Conservation (phyloP, 2,329 filamentous ascomycete species). For the Chaetomiaceae sp. region DNA sequence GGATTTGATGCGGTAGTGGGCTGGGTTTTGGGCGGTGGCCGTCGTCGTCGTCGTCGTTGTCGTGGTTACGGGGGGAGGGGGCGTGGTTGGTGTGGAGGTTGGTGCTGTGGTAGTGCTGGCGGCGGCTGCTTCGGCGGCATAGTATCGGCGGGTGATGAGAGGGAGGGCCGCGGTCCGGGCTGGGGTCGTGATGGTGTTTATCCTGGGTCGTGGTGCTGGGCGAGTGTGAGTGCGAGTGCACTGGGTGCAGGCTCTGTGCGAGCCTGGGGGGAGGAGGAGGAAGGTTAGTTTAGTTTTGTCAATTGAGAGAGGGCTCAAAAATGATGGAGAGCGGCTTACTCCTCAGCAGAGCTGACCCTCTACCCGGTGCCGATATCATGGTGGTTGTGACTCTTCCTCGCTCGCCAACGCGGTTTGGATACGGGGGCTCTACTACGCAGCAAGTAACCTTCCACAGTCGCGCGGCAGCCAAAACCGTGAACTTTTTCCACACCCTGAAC, state of each 20-base stretch:
- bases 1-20: conserved; percentile 48
- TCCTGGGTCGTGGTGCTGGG: conserved; percentile 2
- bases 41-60: conserved; percentile 30
- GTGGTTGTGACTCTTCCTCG: conserved; percentile 13
- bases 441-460: conserved; percentile 1
- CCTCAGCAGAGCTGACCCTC: conserved; percentile 49
- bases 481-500: conserved; percentile 29
- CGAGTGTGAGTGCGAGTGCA: conserved; percentile 33
- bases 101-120: conserved; percentile 18
- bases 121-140: conserved; percentile 33
- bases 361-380: conserved; percentile 54
- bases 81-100: conserved; percentile 19
- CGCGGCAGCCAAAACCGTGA: conserved; percentile 19
- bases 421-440: too few species aligned
- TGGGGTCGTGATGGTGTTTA: not conserved
- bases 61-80: conserved; percentile 23
- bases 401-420: conserved; percentile 3
- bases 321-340: conserved; percentile 34
- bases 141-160: conserved; percentile 24
- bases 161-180: conserved; percentile 5
- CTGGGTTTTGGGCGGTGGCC: conserved; percentile 33
- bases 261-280: conserved; percentile 16
- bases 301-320: not conserved
- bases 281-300: not conserved
- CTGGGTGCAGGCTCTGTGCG: conserved; percentile 32